Evolutionary conservation across 208 protist genomes (phyloP).

Genomic region (Naegleria lovaniensis): DNA sequence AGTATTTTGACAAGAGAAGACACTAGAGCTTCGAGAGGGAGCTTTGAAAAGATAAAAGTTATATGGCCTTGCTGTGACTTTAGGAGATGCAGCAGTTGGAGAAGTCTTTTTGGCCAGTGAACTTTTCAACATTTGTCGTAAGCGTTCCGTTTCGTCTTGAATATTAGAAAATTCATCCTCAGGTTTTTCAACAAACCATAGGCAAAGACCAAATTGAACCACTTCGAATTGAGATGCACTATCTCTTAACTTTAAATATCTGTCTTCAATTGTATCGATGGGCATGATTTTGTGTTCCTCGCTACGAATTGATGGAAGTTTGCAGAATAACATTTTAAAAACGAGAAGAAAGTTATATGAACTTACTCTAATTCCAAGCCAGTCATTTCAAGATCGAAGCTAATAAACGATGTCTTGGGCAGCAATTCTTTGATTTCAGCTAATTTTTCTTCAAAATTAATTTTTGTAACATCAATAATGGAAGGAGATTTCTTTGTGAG

Average conservation of each 20-base stretch:
- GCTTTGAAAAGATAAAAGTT: slow-evolving; percentile 15
- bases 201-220: slow-evolving; percentile 15
- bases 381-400: slow-evolving; percentile 14
- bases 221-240: neutral
- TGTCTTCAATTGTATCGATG: slow-evolving; percentile 13
- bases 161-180: neutral
- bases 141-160: neutral
- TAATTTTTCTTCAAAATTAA: slow-evolving; percentile 3
- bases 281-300: neutral
- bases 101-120: neutral
- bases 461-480: slow-evolving; percentile 14
- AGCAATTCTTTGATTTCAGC: neutral
- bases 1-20: neutral
- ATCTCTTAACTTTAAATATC: neutral
- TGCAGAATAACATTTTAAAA: neutral
- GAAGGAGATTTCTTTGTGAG: neutral
- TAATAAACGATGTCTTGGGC: neutral
- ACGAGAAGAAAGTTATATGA: neutral
- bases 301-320: neutral
- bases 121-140: neutral
- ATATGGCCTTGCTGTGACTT: neutral
- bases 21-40: neutral
- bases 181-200: neutral
- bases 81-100: neutral
- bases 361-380: slow-evolving; percentile 1